Conservation (phyloP, 768 basidiomycete species). For the Rhodotorula toruloides region DNA sequence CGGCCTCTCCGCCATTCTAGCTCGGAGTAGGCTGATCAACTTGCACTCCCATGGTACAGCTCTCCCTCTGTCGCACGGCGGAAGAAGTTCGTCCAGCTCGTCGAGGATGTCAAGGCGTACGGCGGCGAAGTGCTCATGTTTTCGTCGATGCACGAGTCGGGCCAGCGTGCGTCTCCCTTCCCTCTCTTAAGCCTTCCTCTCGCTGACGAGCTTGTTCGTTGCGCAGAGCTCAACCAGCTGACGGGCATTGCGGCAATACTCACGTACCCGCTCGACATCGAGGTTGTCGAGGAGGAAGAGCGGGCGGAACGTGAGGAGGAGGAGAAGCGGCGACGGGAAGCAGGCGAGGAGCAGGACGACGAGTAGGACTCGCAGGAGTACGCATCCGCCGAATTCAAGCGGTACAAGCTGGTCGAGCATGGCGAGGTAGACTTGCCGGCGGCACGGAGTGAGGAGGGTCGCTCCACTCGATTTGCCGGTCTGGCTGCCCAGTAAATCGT, state of each 20-base stretch:
- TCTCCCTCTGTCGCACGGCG: conserved; percentile 71
- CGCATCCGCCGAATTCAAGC: too few relatives aligned
- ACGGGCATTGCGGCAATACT: conserved; percentile 93
- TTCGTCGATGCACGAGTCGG: conserved; percentile 99
- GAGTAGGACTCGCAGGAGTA: too few relatives aligned
- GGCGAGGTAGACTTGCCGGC: too few relatives aligned
- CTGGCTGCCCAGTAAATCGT: too few relatives aligned
- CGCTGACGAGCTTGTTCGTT: not conserved
- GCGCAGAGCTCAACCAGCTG: conserved; percentile 83
- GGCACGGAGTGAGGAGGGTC: too few relatives aligned
- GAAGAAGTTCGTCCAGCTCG: conserved; percentile 77
- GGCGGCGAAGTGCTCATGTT: conserved; percentile 94
- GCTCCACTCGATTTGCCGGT: too few relatives aligned
- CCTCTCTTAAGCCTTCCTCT: not conserved
- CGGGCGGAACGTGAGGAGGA: conserved; percentile 54
- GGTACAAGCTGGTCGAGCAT: not conserved
- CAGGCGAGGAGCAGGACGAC: not conserved
- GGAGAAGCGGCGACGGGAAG: not conserved
- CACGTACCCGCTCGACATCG: conserved; percentile 90
- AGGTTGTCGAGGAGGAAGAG: conserved; percentile 91
- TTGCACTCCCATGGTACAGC: conserved; percentile 49
- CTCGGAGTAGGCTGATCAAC: accelerated
- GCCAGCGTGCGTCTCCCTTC: conserved; percentile 69
- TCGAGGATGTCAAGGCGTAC: conserved; percentile 79
- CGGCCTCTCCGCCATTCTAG: too few relatives aligned